phyloP scores from a whole-genome alignment of 139 green algal species.

The Deuterostichococcus epilithicus region DNA sequence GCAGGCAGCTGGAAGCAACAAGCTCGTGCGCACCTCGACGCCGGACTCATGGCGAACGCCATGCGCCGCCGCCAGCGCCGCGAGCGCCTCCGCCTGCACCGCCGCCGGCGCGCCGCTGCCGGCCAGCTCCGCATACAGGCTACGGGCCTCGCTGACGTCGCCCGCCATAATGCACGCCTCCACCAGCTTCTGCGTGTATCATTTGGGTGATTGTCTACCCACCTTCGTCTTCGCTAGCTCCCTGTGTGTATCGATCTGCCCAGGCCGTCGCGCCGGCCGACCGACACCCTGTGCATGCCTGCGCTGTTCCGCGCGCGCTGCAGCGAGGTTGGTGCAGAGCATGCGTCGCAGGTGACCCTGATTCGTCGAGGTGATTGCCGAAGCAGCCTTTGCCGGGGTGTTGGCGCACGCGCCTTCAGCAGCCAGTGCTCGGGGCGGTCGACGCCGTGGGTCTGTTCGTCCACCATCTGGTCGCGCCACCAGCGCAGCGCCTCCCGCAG shows the following conservation, averaged over 20 bases:
- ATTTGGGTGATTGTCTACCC: too few species aligned
- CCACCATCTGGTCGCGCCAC: constrained; percentile 4
- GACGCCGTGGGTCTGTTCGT: background rate
- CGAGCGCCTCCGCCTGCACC: background rate
- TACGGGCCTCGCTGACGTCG: constrained; percentile 5
- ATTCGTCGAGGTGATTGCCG: too few species aligned
- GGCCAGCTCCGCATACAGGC: constrained; percentile 28
- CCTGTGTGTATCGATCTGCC: too few species aligned
- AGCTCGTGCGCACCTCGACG: background rate
- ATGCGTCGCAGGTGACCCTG: too few species aligned
- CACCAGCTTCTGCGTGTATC: constrained; percentile 30
- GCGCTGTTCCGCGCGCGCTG: too few species aligned
- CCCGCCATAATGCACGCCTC: background rate
- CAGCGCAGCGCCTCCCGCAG: constrained; percentile 9
- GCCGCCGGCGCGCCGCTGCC: constrained; percentile 20
- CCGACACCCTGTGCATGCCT: too few species aligned
- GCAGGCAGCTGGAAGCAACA: constrained; percentile 26
- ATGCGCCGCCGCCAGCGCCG: background rate
- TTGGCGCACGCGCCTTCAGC: constrained; percentile 24
- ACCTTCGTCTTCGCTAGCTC: too few species aligned
- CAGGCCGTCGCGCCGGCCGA: too few species aligned
- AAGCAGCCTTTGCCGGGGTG: background rate
- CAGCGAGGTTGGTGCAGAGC: too few species aligned
- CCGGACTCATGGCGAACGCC: background rate
- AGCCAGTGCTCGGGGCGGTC: constrained; percentile 35